Evolutionary conservation across 345 rosid species (phyloP).

Genomic region (Bretschneidera sinensis): DNA sequence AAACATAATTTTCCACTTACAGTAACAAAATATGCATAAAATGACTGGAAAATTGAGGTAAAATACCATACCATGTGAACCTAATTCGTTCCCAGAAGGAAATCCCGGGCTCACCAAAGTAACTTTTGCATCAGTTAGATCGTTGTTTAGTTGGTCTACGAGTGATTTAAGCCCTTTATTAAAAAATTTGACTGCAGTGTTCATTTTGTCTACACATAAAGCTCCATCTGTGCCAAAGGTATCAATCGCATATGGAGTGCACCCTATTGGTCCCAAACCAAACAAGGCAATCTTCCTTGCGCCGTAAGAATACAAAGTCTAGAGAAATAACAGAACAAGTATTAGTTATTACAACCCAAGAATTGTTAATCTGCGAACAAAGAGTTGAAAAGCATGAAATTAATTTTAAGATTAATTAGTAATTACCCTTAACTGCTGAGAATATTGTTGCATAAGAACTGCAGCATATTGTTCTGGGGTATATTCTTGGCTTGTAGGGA

Average conservation of each 20-base stretch:
- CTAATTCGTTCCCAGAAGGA: no score
- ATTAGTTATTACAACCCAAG: background rate
- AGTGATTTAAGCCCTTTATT: constrained; percentile 47
- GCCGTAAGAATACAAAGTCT: constrained; percentile 53
- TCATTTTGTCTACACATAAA: constrained; percentile 42
- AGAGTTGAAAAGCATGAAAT: no score
- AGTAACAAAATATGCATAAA: background rate
- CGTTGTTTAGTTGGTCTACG: constrained; percentile 42
- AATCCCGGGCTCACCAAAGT: constrained; percentile 19
- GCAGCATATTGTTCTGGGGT: constrained; percentile 17
- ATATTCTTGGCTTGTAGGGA: constrained; percentile 9
- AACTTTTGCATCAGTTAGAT: constrained; percentile 43
- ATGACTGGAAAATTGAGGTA: no score
- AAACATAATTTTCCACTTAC: background rate
- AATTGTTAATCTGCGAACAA: background rate
- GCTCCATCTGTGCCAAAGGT: constrained; percentile 26
- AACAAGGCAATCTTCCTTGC: constrained; percentile 54
- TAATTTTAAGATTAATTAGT: background rate
- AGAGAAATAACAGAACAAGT: background rate
- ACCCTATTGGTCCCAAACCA: constrained; percentile 63
- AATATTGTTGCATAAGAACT: constrained; percentile 19
- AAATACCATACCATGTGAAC: no score
- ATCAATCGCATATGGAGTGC: constrained; percentile 51
- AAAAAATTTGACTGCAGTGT: constrained; percentile 44
- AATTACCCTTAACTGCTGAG: constrained; percentile 22